A percentile compares a stretch with the other conserved stretches of the same genome.
phyloP scores from a whole-genome alignment of 2,329 filamentous ascomycete genomes.

The Aspergillus jensenii region DNA sequence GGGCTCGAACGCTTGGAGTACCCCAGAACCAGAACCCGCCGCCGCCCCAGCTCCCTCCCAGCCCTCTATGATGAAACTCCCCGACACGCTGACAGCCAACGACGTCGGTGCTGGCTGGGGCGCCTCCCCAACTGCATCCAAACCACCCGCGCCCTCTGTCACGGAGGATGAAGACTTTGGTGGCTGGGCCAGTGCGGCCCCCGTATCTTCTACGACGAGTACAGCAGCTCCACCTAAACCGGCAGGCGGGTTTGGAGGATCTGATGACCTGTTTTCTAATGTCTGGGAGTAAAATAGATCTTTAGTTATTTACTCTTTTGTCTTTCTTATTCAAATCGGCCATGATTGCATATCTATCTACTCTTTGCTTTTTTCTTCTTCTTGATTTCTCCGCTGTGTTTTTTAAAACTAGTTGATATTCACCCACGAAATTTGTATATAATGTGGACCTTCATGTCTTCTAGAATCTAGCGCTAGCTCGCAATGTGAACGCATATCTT shows the following conservation, averaged over 20 bases:
- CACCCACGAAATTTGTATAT: not conserved
- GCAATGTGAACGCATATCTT: conserved; percentile 1
- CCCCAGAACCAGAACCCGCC: conserved; percentile 52
- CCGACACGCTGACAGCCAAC: conserved; percentile 52
- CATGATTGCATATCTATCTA: conserved; percentile 10
- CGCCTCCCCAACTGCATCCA: conserved; percentile 59
- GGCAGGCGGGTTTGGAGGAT: conserved; percentile 59
- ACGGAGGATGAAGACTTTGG: conserved; percentile 93
- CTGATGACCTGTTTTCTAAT: conserved; percentile 90
- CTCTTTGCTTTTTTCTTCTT: conserved; percentile 3
- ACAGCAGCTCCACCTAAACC: conserved; percentile 44
- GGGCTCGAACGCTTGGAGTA: conserved; percentile 83
- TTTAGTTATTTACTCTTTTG: not conserved
- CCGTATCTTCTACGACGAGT: conserved; percentile 43
- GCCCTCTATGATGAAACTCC: conserved; percentile 41
- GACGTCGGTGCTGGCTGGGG: conserved; percentile 70
- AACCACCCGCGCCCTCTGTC: conserved; percentile 59
- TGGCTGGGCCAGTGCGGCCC: conserved; percentile 80
- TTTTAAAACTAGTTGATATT: not conserved
- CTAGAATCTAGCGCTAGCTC: conserved; percentile 15
- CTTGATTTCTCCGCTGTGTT: not conserved
- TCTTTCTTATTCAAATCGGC: conserved; percentile 3
- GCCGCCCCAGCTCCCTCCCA: conserved; percentile 31
- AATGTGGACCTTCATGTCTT: conserved; percentile 13
- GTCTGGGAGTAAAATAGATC: conserved; percentile 71